phyloP scores from a whole-genome alignment of 1,284 basidiomycete species.

The Earliella scabrosa region DNA sequence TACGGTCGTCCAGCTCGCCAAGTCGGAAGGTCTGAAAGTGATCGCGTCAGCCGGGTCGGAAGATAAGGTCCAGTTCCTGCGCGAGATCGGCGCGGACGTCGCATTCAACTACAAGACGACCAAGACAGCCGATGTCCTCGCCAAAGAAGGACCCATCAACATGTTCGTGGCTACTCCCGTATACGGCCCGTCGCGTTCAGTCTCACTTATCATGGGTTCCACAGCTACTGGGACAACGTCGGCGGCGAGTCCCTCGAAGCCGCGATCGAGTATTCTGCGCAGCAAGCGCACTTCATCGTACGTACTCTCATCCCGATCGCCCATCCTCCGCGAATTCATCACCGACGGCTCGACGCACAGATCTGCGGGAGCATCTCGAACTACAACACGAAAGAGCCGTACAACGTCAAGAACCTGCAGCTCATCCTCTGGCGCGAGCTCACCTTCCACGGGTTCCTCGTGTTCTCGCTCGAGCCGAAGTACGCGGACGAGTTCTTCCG shows the following conservation, averaged over 20 bases:
- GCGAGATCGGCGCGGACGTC: slow-evolving; percentile 65
- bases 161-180: slow-evolving; percentile 41
- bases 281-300: slow-evolving; percentile 56
- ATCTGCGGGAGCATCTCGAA: slow-evolving; percentile 36
- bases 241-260: slow-evolving; percentile 69
- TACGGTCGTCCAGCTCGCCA: slow-evolving; percentile 64
- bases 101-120: slow-evolving; percentile 76
- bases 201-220: too few relatives aligned
- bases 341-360: too few relatives aligned
- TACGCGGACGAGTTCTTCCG: slow-evolving; percentile 51
- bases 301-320: slow-evolving; percentile 34
- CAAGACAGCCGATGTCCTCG: slow-evolving; percentile 52
- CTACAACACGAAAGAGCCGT: slow-evolving; percentile 32
- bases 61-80: slow-evolving; percentile 69
- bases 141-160: slow-evolving; percentile 58
- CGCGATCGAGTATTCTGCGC: slow-evolving; percentile 52
- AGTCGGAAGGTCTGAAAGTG: slow-evolving; percentile 64
- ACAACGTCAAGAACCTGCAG: slow-evolving; percentile 36
- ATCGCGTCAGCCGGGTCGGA: slow-evolving; percentile 75
- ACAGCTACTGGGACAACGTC: slow-evolving; percentile 56
- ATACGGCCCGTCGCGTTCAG: too few relatives aligned
- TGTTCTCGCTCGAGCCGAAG: slow-evolving; percentile 43
- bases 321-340: not conserved
- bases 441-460: slow-evolving; percentile 65
- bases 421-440: slow-evolving; percentile 55